phyloP scores from a whole-genome alignment of 2,329 filamentous ascomycete genomes.

The Aspergillus calidoustus region DNA sequence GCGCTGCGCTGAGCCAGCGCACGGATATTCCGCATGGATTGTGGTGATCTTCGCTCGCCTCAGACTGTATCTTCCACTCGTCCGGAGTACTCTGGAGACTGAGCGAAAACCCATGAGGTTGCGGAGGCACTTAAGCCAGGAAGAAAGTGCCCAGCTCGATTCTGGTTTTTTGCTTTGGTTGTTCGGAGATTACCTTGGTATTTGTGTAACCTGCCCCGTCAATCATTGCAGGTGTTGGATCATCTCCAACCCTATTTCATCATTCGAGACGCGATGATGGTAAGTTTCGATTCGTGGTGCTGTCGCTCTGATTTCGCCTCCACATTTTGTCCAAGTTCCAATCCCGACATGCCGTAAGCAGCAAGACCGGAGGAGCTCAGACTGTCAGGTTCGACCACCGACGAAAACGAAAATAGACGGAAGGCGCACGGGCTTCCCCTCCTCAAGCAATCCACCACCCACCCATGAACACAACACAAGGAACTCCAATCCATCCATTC shows the following conservation, averaged over 20 bases:
- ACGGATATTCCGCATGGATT: not conserved
- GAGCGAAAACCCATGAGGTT: not conserved
- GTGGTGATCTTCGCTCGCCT: not conserved
- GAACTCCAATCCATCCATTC: not conserved
- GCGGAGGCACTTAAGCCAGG: not conserved
- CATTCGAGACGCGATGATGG: not conserved
- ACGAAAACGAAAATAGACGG: not conserved
- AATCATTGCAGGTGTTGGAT: not conserved
- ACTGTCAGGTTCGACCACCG: not conserved
- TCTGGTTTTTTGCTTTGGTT: not conserved
- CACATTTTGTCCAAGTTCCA: not conserved
- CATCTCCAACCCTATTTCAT: not conserved
- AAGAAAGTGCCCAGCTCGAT: not conserved
- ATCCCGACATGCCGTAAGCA: not conserved
- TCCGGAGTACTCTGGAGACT: not conserved
- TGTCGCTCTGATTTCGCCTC: not conserved
- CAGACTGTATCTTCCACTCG: not conserved
- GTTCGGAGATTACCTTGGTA: conserved; percentile 9
- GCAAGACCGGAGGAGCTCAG: not conserved
- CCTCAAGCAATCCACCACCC: not conserved
- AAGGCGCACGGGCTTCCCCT: not conserved
- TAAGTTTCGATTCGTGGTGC: not conserved
- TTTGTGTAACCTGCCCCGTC: conserved; percentile 2
- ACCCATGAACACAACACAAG: not conserved
- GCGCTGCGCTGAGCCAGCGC: not conserved